These are phyloP conservation scores for Annulohypoxylon truncatum DNA, from an alignment of 2,329 filamentous ascomycete species.

Conservation along the genomic window DNA sequence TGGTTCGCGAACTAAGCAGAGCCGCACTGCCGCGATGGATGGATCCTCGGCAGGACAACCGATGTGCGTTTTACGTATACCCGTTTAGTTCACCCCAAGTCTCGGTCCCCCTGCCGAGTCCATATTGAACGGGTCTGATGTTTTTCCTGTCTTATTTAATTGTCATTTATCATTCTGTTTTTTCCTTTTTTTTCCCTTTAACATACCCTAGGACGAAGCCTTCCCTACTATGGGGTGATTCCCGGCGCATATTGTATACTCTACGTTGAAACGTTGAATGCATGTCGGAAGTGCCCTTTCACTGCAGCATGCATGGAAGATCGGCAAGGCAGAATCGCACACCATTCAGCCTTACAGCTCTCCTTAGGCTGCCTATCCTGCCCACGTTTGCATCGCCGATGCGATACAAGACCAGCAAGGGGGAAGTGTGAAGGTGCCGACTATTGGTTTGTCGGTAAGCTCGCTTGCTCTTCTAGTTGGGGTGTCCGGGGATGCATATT, in stretches of 20 bases:
- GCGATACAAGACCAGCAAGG: slow-evolving; percentile 28
- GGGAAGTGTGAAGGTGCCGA: background rate
- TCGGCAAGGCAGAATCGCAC: slow-evolving; percentile 33
- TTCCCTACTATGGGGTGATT: background rate
- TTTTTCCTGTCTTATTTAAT: slow-evolving; percentile 19
- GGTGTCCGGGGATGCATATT: slow-evolving; percentile 23
- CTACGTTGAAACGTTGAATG: slow-evolving; percentile 18
- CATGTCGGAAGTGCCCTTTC: slow-evolving; percentile 20
- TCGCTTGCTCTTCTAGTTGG: slow-evolving; percentile 1
- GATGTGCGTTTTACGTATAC: slow-evolving; percentile 2
- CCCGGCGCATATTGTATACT: slow-evolving; percentile 7
- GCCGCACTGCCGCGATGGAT: slow-evolving; percentile 5
- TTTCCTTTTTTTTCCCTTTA: slow-evolving; percentile 7
- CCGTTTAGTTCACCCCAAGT: background rate
- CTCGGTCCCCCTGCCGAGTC: slow-evolving; percentile 15
- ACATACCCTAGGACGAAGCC: background rate
- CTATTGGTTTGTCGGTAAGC: slow-evolving; percentile 17
- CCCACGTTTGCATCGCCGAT: slow-evolving; percentile 22
- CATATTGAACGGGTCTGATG: background rate
- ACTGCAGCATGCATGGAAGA: slow-evolving; percentile 33
- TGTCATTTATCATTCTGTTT: slow-evolving; percentile 11
- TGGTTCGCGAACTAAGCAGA: slow-evolving; percentile 31
- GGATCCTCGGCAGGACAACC: slow-evolving; percentile 9
- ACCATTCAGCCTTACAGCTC: slow-evolving; percentile 28
- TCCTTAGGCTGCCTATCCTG: slow-evolving; percentile 21